Conservation (phyloP, 306 rosid genomes). For the Arachis stenosperma region DNA sequence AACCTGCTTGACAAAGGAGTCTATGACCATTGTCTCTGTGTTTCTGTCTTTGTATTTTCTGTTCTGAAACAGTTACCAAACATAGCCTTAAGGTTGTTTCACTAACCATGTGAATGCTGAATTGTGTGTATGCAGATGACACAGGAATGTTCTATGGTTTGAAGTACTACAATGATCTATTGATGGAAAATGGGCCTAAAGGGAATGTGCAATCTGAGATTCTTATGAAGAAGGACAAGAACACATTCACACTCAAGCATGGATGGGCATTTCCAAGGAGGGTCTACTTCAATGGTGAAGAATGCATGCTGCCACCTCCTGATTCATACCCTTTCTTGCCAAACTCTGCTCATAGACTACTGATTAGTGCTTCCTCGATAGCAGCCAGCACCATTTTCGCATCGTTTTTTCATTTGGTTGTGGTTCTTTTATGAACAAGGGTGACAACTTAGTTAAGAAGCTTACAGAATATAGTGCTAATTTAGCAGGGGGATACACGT, state of each 20-base stretch:
- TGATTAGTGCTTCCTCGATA: constrained; percentile 30
- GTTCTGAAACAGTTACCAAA: no score
- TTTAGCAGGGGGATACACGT: constrained; percentile 3
- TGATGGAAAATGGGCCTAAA: constrained; percentile 87
- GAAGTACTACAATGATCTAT: constrained; percentile 80
- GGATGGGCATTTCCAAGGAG: constrained; percentile 99
- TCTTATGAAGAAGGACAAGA: constrained; percentile 73
- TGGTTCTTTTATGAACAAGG: constrained; percentile 25
- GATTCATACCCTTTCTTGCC: constrained; percentile 84
- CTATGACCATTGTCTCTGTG: no score
- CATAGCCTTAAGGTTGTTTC: not conserved
- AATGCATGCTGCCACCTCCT: constrained; percentile 90
- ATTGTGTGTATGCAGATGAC: constrained; percentile 69
- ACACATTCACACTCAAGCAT: constrained; percentile 76
- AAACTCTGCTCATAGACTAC: constrained; percentile 55
- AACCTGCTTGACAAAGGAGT: no score
- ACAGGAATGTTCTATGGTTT: constrained; percentile 95
- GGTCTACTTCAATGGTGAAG: constrained; percentile 90
- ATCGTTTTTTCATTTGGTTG: constrained; percentile 45
- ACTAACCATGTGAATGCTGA: constrained; percentile 2
- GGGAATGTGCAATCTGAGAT: constrained; percentile 93
- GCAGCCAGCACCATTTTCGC: constrained; percentile 43
- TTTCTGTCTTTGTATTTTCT: not conserved
- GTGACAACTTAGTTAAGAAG: constrained; percentile 15
- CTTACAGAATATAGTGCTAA: constrained; percentile 16